These are phyloP conservation scores for Crepidotus variabilis DNA, from an alignment of 768 basidiomycete genomes.

Conservation along the genomic window DNA sequence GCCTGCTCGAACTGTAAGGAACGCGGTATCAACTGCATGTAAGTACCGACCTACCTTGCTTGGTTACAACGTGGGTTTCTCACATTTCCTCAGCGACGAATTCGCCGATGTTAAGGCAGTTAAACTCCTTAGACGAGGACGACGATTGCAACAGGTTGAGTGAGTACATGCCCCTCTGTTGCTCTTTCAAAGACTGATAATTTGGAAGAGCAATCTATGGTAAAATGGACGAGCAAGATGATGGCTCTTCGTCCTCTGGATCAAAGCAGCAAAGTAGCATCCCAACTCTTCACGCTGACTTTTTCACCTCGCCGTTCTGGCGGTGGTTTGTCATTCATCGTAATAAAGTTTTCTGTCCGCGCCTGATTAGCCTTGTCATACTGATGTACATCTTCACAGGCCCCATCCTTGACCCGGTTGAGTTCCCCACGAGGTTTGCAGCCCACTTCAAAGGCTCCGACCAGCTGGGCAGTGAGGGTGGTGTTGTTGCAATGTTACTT, in stretches of 20 bases:
- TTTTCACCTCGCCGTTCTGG: conserved; percentile 86
- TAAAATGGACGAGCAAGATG: conserved; percentile 49
- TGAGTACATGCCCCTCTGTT: conserved; percentile 31
- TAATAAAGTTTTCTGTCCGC: conserved; percentile 26
- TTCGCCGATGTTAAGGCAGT: conserved; percentile 90
- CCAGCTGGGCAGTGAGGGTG: conserved; percentile 66
- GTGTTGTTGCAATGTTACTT: conserved; percentile 73
- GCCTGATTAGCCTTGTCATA: not conserved
- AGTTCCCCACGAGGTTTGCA: conserved; percentile 72
- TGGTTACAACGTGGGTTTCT: conserved; percentile 1
- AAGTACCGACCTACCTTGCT: conserved; percentile 29
- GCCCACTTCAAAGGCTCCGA: conserved; percentile 61
- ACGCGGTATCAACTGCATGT: conserved; percentile 92
- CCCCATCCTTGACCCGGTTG: conserved; percentile 77
- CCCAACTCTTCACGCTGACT: conserved; percentile 70
- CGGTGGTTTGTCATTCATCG: conserved; percentile 81
- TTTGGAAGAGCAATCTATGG: conserved; percentile 69
- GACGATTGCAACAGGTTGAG: conserved; percentile 84
- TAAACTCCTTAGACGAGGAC: conserved; percentile 75
- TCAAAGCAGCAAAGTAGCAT: conserved; percentile 51
- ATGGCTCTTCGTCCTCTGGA: conserved; percentile 25
- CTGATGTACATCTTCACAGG: conserved; percentile 40
- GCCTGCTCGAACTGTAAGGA: conserved; percentile 89
- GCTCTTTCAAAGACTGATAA: conserved; percentile 2
- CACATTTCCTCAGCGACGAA: conserved; percentile 61